These are phyloP conservation scores for Pseudogymnoascus sp. DNA, from an alignment of 2,329 filamentous ascomycete species.

Conservation along the genomic window DNA sequence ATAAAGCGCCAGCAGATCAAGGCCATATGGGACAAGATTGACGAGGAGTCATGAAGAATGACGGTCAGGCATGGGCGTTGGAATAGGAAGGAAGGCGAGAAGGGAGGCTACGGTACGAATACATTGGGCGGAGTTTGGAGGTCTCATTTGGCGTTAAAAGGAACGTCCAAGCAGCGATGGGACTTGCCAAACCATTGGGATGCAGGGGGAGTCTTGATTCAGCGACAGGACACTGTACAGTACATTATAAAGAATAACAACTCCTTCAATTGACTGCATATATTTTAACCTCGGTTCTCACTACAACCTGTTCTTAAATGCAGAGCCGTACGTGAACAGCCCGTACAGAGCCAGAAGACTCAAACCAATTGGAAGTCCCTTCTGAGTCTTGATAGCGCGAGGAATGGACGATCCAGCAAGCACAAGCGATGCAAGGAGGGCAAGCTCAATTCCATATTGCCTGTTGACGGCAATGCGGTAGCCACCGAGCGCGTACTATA, in stretches of 20 bases:
- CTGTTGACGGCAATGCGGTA: slow-evolving; percentile 69
- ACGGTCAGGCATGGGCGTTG: not conserved
- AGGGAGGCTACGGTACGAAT: not conserved
- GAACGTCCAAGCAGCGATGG: slow-evolving; percentile 6
- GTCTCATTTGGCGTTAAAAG: slow-evolving; percentile 1
- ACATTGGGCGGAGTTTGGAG: slow-evolving; percentile 9
- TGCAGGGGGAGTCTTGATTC: not conserved
- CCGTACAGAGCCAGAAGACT: slow-evolving; percentile 75
- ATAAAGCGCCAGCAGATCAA: slow-evolving; percentile 67
- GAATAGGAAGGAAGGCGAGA: not conserved
- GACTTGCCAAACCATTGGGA: not conserved
- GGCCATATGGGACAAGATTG: slow-evolving; percentile 71
- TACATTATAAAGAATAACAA: not conserved
- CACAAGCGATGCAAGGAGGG: slow-evolving; percentile 79
- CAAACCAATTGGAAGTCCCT: slow-evolving; percentile 75
- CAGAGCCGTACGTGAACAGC: slow-evolving; percentile 69
- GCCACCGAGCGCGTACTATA: slow-evolving; percentile 62
- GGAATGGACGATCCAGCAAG: slow-evolving; percentile 80
- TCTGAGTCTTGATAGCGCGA: slow-evolving; percentile 71
- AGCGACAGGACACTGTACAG: not conserved
- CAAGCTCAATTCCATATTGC: slow-evolving; percentile 78
- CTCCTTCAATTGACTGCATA: not conserved
- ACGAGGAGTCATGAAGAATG: slow-evolving; percentile 51
- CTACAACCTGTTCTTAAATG: slow-evolving; percentile 37
- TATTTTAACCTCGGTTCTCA: not conserved